Base-by-base conservation (phyloP, 805 yeast species). In the Yamadazyma sp. region DNA sequence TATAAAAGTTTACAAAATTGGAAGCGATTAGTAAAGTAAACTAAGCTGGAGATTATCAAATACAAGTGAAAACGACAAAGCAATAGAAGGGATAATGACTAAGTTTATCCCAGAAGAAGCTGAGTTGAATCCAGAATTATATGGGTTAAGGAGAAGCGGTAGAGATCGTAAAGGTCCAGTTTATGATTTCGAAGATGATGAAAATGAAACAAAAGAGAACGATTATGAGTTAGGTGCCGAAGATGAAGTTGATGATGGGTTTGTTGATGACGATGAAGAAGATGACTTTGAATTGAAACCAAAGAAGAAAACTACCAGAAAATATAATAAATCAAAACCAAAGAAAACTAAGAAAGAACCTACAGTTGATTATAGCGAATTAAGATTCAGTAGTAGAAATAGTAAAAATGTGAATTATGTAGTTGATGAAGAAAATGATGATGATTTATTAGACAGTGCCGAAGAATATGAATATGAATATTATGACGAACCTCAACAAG, bases 371-470 rank as follows among this genome's bases (percentile, higher is more conserved):
- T 43, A 49, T 3, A 34, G 41, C 11, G 88, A 83, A 44, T 64
- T 85, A 11, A 71, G 97, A 40, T 86, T 87, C 47, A 83, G 94
- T 12, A 73, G 89, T 2, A 73, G 98, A 55, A 82, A 80, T 49
- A 58, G 50, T 35, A 76, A 67, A 43, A 67, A 71, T n/a, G 79
- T 89, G 27, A 87, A 86, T 55, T 89, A 89, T 53, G 78, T 75
- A 25, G 76, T 84, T 18, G 95, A 86, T 42, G 73, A 73, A 22
- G 83, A 78, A 6, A 74, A 75, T 33, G 80, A 76, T 38, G 84
- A 76, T 21, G 79, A 71, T 40, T 60, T 77, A 27, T 53, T 75
- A 28, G 80, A 65, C 39, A 59, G 69, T 32, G 79, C 58, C n/a
- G 58, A 51, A 5, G 66, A 53, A 24, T 38, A 32, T 21, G 47